A percentile compares a stretch with the other conserved stretches of the same genome.
These are phyloP conservation scores for Coniella vitis DNA, from an alignment of 2,329 filamentous ascomycete genomes.

Conservation along the genomic window DNA sequence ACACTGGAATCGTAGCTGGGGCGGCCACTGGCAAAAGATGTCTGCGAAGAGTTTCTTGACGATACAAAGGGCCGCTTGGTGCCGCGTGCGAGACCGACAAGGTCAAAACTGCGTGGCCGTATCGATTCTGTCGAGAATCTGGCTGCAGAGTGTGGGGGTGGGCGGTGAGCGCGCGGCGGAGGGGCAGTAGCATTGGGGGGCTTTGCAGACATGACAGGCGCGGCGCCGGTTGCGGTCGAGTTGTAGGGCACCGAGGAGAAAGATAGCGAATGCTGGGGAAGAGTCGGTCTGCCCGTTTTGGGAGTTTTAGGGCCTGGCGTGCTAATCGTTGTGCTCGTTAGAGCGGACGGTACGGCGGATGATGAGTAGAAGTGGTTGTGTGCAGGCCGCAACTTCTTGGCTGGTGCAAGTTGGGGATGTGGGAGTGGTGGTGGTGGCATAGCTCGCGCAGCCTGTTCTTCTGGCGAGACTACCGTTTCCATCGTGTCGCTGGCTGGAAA, in stretches of 20 bases:
- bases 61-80: slow-evolving; percentile 13
- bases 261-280: slow-evolving; percentile 4
- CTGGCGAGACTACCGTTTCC: background rate
- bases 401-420: background rate
- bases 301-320: background rate
- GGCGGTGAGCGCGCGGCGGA: background rate
- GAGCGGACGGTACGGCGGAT: background rate
- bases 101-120: slow-evolving; percentile 9
- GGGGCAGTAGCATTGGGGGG: background rate
- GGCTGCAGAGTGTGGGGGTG: slow-evolving; percentile 9
- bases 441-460: background rate
- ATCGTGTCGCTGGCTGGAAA: background rate
- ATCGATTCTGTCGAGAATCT: slow-evolving; percentile 9
- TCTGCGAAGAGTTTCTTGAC: slow-evolving; percentile 5
- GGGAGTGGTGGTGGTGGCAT: slow-evolving; percentile 8
- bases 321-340: background rate
- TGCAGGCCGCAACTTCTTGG: slow-evolving; percentile 7
- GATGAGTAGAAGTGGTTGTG: background rate
- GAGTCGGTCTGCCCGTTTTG: background rate
- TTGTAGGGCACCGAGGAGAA: slow-evolving; percentile 7
- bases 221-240: background rate
- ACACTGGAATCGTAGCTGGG: slow-evolving; percentile 40
- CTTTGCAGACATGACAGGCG: background rate
- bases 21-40: slow-evolving; percentile 3
- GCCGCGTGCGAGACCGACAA: slow-evolving; percentile 28